Conservation (phyloP, 2,329 filamentous ascomycete genomes). For the Fusarium oxysporum region DNA sequence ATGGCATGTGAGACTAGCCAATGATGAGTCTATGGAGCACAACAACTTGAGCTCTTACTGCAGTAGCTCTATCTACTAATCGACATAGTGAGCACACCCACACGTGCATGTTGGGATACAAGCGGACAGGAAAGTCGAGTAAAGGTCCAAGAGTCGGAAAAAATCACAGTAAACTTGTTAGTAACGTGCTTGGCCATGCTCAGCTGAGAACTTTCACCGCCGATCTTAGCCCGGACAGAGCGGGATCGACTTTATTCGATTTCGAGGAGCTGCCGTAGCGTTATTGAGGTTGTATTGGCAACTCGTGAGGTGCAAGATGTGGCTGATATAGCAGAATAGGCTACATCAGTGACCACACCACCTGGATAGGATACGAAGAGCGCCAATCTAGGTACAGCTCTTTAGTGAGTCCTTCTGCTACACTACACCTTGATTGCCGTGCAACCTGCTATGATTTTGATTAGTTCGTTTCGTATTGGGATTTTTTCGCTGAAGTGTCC, state of each 20-base stretch:
- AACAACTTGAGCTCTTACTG: slow-evolving; percentile 17
- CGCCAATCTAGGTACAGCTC: slow-evolving; percentile 26
- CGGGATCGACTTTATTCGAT: slow-evolving; percentile 4
- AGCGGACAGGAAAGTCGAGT: background rate
- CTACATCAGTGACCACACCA: slow-evolving; percentile 34
- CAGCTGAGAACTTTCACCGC: background rate
- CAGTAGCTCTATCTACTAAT: slow-evolving; percentile 33
- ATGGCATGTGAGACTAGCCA: slow-evolving; percentile 12
- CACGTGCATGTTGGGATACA: slow-evolving; percentile 17
- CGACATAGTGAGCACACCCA: slow-evolving; percentile 19
- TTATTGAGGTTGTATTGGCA: background rate
- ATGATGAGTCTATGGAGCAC: slow-evolving; percentile 8
- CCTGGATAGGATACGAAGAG: slow-evolving; percentile 27
- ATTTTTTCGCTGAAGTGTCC: slow-evolving; percentile 1
- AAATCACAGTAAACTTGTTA: slow-evolving; percentile 1
- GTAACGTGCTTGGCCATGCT: slow-evolving; percentile 2
- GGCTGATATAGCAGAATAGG: slow-evolving; percentile 14
- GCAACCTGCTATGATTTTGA: background rate
- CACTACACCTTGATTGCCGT: background rate
- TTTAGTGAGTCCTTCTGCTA: background rate
- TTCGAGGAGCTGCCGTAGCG: background rate
- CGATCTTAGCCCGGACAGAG: slow-evolving; percentile 9
- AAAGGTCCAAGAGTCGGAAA: slow-evolving; percentile 5
- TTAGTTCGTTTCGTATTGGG: slow-evolving; percentile 30
- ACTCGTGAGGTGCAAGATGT: slow-evolving; percentile 13